Conservation (phyloP, 2,329 filamentous ascomycete species). For the Alternaria sp. region DNA sequence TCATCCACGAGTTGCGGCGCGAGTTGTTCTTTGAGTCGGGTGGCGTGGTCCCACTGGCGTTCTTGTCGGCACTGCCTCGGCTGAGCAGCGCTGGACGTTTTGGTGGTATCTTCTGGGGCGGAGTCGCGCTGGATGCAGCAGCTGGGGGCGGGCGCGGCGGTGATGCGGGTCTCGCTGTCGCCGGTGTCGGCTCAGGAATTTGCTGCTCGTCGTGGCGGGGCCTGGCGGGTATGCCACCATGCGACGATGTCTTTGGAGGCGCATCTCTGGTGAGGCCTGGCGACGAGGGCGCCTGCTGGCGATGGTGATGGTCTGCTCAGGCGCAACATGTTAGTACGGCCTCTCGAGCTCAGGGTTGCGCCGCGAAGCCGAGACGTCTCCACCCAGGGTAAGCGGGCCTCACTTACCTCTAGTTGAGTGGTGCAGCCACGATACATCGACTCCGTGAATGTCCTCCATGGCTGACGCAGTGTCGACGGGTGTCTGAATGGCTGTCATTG, state of each 20-base stretch:
- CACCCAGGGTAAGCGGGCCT: constrained; percentile 46
- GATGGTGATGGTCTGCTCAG: constrained; percentile 47
- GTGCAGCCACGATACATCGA: constrained; percentile 93
- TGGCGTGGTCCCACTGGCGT: constrained; percentile 35
- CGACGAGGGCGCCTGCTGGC: constrained; percentile 47
- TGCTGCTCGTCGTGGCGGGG: constrained; percentile 28
- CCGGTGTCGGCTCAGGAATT: constrained; percentile 21
- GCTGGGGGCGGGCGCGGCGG: constrained; percentile 33
- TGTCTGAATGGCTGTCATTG: constrained; percentile 34
- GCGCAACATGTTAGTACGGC: constrained; percentile 28
- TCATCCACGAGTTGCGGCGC: constrained; percentile 87
- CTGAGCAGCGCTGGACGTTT: constrained; percentile 55
- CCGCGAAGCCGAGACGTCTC: constrained; percentile 31
- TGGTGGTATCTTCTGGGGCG: constrained; percentile 38
- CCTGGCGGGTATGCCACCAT: constrained; percentile 37
- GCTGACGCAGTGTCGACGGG: constrained; percentile 29
- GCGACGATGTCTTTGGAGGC: constrained; percentile 47
- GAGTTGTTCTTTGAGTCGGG: constrained; percentile 39
- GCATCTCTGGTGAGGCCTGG: constrained; percentile 45
- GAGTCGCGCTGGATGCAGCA: constrained; percentile 15
- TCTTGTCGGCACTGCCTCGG: constrained; percentile 52
- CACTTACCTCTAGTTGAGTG: constrained; percentile 84
- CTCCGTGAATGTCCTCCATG: constrained; percentile 83
- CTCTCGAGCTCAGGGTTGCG: constrained; percentile 17
- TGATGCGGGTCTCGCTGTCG: constrained; percentile 37